Percentiles rank a stretch among this genome's conserved stretches.
phyloP scores from a whole-genome alignment of 2,329 filamentous ascomycete genomes.

The Biscogniauxia marginata region DNA sequence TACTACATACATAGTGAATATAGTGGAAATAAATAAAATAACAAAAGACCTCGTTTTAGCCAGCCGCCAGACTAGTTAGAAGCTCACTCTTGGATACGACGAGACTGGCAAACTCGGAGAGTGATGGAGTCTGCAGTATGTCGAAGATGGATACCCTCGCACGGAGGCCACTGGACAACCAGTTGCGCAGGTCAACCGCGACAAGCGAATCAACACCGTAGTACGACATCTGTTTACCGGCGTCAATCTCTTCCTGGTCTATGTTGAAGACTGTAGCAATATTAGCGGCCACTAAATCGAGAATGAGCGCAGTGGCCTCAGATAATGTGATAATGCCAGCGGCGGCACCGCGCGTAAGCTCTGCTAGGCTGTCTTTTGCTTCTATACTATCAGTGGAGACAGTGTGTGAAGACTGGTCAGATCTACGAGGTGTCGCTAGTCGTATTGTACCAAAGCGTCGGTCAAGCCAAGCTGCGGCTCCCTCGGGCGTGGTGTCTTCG shows the following conservation, averaged over 20 bases:
- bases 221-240: background rate
- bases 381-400: background rate
- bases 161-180: background rate
- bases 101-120: background rate
- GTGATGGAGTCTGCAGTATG: background rate
- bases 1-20: no score
- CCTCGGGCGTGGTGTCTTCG: background rate
- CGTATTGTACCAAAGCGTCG: slow-evolving; percentile 5
- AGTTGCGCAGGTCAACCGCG: slow-evolving; percentile 13
- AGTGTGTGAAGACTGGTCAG: no score
- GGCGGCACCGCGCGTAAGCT: background rate
- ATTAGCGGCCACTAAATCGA: background rate
- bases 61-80: no score
- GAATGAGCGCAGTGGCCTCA: background rate
- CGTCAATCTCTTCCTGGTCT: slow-evolving; percentile 1
- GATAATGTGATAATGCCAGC: no score
- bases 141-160: background rate
- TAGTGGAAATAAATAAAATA: no score
- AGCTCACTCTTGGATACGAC: no score
- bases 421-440: background rate
- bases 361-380: background rate
- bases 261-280: slow-evolving; percentile 6
- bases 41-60: no score
- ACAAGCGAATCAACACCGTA: slow-evolving; percentile 12
- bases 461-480: background rate